Evolutionary conservation across 2,329 filamentous ascomycete species (phyloP).

Genomic region (Metarhizium guizhouense): DNA sequence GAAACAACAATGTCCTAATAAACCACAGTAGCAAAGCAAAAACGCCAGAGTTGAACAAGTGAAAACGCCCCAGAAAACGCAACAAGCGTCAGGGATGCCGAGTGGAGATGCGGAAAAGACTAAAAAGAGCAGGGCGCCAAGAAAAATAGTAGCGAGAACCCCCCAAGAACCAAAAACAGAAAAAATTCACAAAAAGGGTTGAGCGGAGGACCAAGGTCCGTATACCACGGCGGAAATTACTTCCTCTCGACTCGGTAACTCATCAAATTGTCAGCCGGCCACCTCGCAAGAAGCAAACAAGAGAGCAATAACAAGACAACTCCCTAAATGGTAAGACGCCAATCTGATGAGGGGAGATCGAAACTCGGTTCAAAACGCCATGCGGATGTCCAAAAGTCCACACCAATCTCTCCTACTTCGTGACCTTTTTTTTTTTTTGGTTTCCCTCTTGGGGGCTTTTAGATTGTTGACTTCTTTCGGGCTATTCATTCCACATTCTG

Average conservation of each 20-base stretch:
- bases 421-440: conserved; percentile 12
- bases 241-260: conserved; percentile 32
- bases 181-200: conserved; percentile 10
- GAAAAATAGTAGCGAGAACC: conserved; percentile 7
- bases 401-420: conserved; percentile 11
- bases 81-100: neutral
- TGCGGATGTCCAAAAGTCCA: conserved; percentile 10
- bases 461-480: conserved; percentile 6
- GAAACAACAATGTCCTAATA: neutral
- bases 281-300: conserved; percentile 42
- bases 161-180: conserved; percentile 10
- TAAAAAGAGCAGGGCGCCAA: conserved; percentile 11
- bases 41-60: neutral
- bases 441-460: conserved; percentile 9
- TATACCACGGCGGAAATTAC: conserved; percentile 16
- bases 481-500: conserved; percentile 1
- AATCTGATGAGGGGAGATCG: conserved; percentile 38
- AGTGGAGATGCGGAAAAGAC: conserved; percentile 6
- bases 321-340: conserved; percentile 34
- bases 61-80: neutral
- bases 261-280: conserved; percentile 35
- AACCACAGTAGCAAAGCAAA: neutral
- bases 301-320: conserved; percentile 23
- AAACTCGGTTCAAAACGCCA: conserved; percentile 24
- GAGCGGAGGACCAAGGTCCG: conserved; percentile 21